These are phyloP conservation scores for Pezicula radicicola DNA, from an alignment of 2,329 filamentous ascomycete genomes.

Conservation along the genomic window DNA sequence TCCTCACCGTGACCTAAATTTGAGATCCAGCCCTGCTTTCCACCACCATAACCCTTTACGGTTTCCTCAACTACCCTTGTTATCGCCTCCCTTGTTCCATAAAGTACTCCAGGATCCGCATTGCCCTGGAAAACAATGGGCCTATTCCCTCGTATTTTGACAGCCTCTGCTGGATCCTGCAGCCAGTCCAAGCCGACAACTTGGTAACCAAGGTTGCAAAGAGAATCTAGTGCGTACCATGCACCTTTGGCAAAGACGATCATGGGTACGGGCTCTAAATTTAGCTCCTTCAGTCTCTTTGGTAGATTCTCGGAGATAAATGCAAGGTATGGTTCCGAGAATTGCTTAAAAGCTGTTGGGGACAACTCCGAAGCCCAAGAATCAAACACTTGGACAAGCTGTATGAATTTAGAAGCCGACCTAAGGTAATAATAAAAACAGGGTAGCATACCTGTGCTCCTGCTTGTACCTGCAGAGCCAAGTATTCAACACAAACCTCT, in stretches of 20 bases:
- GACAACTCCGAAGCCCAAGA: conserved; percentile 96
- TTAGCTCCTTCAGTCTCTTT: conserved; percentile 67
- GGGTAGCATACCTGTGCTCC: conserved; percentile 70
- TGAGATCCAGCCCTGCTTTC: conserved; percentile 91
- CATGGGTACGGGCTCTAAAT: conserved; percentile 84
- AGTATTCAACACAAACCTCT: conserved; percentile 90
- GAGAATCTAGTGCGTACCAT: conserved; percentile 87
- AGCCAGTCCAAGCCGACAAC: conserved; percentile 95
- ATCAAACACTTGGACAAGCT: conserved; percentile 95
- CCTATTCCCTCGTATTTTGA: conserved; percentile 73
- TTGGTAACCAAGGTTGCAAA: conserved; percentile 87
- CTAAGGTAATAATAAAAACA: neutral
- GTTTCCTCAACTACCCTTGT: conserved; percentile 80
- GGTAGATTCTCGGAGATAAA: conserved; percentile 84
- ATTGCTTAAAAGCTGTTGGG: conserved; percentile 76
- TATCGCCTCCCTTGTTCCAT: conserved; percentile 79
- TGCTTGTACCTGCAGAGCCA: conserved; percentile 87
- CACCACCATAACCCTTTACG: conserved; percentile 77
- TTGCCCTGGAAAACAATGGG: conserved; percentile 85
- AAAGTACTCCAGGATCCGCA: conserved; percentile 89
- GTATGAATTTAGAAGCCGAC: neutral
- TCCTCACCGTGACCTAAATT: conserved; percentile 88
- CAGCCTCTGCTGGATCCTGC: conserved; percentile 81
- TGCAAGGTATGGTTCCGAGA: conserved; percentile 81
- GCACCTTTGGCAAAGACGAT: conserved; percentile 97